phyloP scores from a whole-genome alignment of 768 basidiomycete species.

The Astraeus odoratus region DNA sequence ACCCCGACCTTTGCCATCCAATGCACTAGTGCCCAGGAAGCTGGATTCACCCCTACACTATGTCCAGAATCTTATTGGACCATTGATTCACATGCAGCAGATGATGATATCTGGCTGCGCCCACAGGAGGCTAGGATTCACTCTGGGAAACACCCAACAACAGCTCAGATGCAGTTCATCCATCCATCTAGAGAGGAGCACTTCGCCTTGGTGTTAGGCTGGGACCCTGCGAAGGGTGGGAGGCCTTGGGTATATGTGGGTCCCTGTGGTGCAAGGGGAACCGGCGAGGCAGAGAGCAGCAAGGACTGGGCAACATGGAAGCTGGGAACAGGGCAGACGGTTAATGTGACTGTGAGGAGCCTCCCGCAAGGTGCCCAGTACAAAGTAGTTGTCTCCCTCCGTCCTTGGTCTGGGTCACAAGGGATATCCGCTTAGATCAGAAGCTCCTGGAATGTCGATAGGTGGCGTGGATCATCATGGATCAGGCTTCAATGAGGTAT shows the following conservation, averaged over 20 bases:
- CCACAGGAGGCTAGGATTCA: background rate
- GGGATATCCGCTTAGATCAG: too few relatives aligned
- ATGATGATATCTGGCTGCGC: too few relatives aligned
- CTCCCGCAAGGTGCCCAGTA: background rate
- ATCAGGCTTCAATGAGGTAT: too few relatives aligned
- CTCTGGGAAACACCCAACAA: background rate
- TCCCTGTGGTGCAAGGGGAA: too few relatives aligned
- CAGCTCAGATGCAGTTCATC: background rate
- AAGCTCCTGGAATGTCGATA: too few relatives aligned
- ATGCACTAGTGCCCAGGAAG: background rate
- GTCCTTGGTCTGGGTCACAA: too few relatives aligned
- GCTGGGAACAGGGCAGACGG: background rate
- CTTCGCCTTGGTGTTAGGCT: background rate
- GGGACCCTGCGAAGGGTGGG: background rate
- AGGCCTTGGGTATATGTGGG: too few relatives aligned
- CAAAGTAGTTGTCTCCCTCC: background rate
- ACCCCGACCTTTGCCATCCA: too few relatives aligned
- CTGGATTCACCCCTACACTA: background rate
- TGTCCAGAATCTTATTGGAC: background rate
- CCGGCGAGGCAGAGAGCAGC: background rate
- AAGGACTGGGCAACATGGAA: background rate
- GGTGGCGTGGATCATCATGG: too few relatives aligned
- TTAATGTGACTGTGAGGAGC: background rate
- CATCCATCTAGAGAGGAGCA: background rate
- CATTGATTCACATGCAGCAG: too few relatives aligned